Conservation (phyloP, 352 stramenopile genomes). For the Phytophthora sojae region DNA sequence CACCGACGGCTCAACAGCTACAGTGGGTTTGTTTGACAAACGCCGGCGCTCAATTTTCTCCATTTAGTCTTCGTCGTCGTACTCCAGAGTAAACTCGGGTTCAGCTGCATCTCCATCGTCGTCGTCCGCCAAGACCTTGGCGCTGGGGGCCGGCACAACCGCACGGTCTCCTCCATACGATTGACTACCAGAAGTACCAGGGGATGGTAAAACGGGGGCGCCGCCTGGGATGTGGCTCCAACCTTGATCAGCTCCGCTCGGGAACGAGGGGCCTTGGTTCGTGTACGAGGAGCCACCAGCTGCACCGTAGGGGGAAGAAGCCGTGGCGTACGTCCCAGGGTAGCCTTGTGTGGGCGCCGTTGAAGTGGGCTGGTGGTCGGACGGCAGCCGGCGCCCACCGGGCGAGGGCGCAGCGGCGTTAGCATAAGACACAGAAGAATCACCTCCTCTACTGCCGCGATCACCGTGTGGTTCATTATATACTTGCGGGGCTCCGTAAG, state of each 20-base stretch:
- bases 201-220: slow-evolving; percentile 27
- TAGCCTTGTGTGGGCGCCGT: slow-evolving; percentile 26
- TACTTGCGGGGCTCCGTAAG: slow-evolving; percentile 62
- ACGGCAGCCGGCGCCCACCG: slow-evolving; percentile 23
- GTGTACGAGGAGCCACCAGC: slow-evolving; percentile 19
- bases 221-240: slow-evolving; percentile 24
- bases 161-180: slow-evolving; percentile 16
- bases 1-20: not conserved
- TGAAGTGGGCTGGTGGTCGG: slow-evolving; percentile 19
- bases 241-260: slow-evolving; percentile 32
- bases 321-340: slow-evolving; percentile 17
- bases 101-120: slow-evolving; percentile 64
- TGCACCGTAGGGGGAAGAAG: slow-evolving; percentile 30
- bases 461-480: slow-evolving; percentile 73
- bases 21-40: slow-evolving; percentile 31
- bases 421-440: slow-evolving; percentile 64
- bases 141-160: slow-evolving; percentile 1
- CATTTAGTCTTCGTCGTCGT: slow-evolving; percentile 79
- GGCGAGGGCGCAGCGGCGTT: slow-evolving; percentile 37
- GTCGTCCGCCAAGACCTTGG: slow-evolving; percentile 54
- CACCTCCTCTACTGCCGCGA: slow-evolving; percentile 46
- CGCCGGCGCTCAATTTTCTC: slow-evolving; percentile 31
- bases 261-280: slow-evolving; percentile 29
- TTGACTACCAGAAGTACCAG: slow-evolving; percentile 35
- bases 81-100: slow-evolving; percentile 79